phyloP scores from a whole-genome alignment of 179 eudicot species.

The Heliamphora pulchella region DNA sequence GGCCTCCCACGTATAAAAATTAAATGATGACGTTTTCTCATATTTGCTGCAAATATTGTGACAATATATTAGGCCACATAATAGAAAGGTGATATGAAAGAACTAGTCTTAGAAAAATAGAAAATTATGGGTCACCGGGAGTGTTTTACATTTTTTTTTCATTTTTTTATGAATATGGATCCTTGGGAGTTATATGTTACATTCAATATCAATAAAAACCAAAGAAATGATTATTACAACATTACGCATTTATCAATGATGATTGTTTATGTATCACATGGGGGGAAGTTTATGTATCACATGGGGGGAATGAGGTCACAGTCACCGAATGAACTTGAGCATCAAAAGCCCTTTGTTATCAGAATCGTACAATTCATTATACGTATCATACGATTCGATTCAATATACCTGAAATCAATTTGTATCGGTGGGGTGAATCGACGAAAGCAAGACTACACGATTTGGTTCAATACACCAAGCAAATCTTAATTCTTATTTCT shows the following conservation, averaged over 20 bases:
- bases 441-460: no score
- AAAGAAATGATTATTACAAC: conserved; percentile 1
- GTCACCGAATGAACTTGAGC: neutral
- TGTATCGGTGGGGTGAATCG: no score
- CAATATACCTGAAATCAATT: no score
- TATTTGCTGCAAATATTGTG: neutral
- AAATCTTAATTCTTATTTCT: no score
- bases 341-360: neutral
- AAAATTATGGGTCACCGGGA: neutral
- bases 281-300: neutral
- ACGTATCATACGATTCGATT: no score
- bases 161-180: no score
- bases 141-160: no score
- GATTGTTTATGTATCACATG: neutral
- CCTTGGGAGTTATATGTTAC: neutral
- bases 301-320: neutral
- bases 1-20: neutral
- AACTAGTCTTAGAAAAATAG: neutral
- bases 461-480: no score
- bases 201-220: neutral
- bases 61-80: neutral
- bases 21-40: neutral
- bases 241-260: neutral
- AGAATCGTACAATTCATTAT: no score
- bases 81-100: neutral